Evolutionary conservation across 23 red algal species (phyloP).

Genomic region (Gracilaria caudata): DNA sequence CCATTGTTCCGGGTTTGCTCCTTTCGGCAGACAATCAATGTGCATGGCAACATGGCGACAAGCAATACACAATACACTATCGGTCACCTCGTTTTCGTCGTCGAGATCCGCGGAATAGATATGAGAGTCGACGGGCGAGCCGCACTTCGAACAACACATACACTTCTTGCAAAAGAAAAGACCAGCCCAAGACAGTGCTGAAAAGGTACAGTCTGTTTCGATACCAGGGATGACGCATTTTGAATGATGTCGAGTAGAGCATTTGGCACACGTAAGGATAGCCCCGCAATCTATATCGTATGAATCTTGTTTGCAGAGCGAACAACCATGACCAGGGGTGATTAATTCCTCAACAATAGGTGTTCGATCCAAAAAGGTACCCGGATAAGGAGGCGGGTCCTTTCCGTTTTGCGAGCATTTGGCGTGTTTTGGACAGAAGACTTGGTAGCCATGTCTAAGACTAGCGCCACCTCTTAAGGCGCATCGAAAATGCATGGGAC

Average conservation of each 20-base stretch:
- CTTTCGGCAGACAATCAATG: constrained; percentile 22
- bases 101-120: constrained; percentile 21
- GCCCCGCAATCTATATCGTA: constrained; percentile 30
- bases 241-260: constrained; percentile 32
- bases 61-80: constrained; percentile 27
- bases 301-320: constrained; percentile 17
- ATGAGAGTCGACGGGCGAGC: constrained; percentile 4
- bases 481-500: constrained; percentile 72
- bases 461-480: constrained; percentile 43
- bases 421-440: constrained; percentile 55
- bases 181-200: constrained; percentile 23
- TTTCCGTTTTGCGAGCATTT: not conserved
- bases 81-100: constrained; percentile 21
- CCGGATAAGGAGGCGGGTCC: not conserved
- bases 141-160: constrained; percentile 39
- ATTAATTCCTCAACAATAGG: constrained; percentile 23
- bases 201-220: constrained; percentile 20
- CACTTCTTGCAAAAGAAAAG: constrained; percentile 50
- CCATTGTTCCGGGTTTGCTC: constrained; percentile 12
- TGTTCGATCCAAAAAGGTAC: constrained; percentile 31
- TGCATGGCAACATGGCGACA: constrained; percentile 55
- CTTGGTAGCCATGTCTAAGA: constrained; percentile 29
- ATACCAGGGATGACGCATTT: constrained; percentile 25
- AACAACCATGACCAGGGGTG: constrained; percentile 11
- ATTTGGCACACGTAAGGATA: constrained; percentile 42